Conservation (phyloP, 768 basidiomycete genomes). For the Ramaria sp. region DNA sequence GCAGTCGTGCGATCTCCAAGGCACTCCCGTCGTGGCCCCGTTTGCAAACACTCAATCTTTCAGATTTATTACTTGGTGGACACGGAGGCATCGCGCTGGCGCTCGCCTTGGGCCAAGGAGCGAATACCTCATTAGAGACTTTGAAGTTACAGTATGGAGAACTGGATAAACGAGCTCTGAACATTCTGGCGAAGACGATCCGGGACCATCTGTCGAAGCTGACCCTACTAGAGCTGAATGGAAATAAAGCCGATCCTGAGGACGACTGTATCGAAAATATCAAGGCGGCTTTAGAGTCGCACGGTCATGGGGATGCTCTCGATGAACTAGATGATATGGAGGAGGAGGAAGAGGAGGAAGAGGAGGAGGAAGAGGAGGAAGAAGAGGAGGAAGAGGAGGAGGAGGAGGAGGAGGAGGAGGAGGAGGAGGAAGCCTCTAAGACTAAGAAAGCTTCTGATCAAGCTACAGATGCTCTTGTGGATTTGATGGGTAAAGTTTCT, state of each 20-base stretch:
- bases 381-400: conserved; percentile 21
- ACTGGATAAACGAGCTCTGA: neutral
- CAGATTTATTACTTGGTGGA: conserved; percentile 36
- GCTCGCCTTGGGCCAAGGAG: conserved; percentile 4
- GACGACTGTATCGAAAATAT: conserved; percentile 33
- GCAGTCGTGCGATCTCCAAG: conserved; percentile 45
- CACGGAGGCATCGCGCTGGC: conserved; percentile 32
- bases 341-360: neutral
- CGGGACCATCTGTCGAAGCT: conserved; percentile 42
- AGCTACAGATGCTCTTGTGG: conserved; percentile 38
- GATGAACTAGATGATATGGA: conserved; percentile 1
- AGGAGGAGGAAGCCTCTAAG: conserved; percentile 4
- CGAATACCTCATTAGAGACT: neutral
- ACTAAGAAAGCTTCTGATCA: conserved; percentile 19
- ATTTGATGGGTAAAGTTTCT: neutral
- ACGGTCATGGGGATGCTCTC: neutral
- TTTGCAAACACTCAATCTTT: conserved; percentile 10
- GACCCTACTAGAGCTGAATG: conserved; percentile 72
- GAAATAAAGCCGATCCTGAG: conserved; percentile 41
- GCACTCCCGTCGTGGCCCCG: conserved; percentile 60
- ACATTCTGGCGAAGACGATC: conserved; percentile 1
- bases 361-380: conserved; percentile 10
- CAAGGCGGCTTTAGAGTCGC: conserved; percentile 26
- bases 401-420: conserved; percentile 14
- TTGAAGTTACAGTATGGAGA: conserved; percentile 4